These are phyloP conservation scores for Haberlea rhodopensis DNA, from an alignment of 257 asterid genomes.

Conservation along the genomic window DNA sequence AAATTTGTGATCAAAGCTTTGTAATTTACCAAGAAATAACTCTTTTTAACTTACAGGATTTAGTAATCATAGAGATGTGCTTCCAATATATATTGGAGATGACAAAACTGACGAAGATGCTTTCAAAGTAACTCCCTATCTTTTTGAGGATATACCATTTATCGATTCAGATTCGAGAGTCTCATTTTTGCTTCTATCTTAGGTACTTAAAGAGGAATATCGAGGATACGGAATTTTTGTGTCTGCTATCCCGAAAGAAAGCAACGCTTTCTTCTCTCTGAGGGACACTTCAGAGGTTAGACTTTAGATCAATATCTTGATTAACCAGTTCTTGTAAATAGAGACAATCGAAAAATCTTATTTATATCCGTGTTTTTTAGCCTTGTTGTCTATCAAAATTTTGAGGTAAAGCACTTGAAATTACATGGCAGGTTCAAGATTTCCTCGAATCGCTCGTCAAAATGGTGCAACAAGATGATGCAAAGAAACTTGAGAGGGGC, in stretches of 20 bases:
- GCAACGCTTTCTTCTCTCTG: constrained; percentile 80
- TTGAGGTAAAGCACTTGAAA: neutral
- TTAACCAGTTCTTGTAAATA: neutral
- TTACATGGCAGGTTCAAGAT: constrained; percentile 51
- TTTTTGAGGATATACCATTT: neutral
- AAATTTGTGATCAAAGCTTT: neutral
- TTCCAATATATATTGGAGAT: constrained; percentile 85
- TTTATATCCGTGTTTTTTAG: neutral
- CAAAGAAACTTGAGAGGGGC: constrained; percentile 17
- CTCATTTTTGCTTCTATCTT: too few species aligned
- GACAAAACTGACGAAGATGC: constrained; percentile 95
- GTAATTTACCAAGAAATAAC: neutral
- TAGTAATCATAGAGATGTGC: constrained; percentile 46
- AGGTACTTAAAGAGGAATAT: constrained; percentile 58
- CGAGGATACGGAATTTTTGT: constrained; percentile 85
- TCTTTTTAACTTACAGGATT: constrained; percentile 64
- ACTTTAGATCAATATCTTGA: neutral
- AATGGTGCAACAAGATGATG: constrained; percentile 38
- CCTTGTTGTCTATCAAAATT: neutral
- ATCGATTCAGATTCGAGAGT: neutral
- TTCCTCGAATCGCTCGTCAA: constrained; percentile 58
- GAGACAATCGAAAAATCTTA: neutral
- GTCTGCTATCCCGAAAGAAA: constrained; percentile 68
- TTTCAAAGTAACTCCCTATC: constrained; percentile 52
- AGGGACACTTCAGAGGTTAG: constrained; percentile 79